Base-by-base conservation (phyloP, 257 asterid genomes). In the Lantana camara region DNA sequence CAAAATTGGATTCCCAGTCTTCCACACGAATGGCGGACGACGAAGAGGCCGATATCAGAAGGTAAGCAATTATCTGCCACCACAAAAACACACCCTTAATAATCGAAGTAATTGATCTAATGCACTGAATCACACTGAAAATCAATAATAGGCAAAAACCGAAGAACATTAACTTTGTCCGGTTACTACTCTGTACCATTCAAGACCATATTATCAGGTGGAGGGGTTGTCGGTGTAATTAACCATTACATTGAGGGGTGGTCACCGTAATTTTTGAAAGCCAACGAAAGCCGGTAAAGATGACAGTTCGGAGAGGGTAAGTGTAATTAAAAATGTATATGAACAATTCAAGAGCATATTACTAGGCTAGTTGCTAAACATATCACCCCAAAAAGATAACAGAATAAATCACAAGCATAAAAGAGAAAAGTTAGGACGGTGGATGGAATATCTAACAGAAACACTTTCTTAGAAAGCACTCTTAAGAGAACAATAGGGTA, bases 11-110 rank as follows among this genome's bases (percentile, higher is more conserved):
- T 63, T 79, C 77, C 98, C 97, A 92, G 73, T 89, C 96, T 7
- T 83, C 88, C 4, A 89, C 68, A 50, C 95, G 83, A 12, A 87
- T 81, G 8, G 87, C 66, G n/a, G 96, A 88, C 4, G 97, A 86
- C 30, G 98, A 92, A 56, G 98, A 89, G n/a, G 98, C 95, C 0
- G 98, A 92, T 71, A 92, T 75, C 63, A 92, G 90, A 74, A 92
- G 91, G 81, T 92, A 92, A 22, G 97, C 77, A 14, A 92, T 75
- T 56, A 83, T 64, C 98, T 89, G 96, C 53, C 44, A 51, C 61
- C 46, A 61, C 60, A 16, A 14, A 2, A 61, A 70, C 4, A 35
- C 40, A 35, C 1, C 4, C 4, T 35, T 27, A 27, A 27, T 27
- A 27, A 27, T 27, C 5, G 32, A 27, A 27, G 32, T 27, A 27